Conservation (phyloP, 305 asterid genomes). For the Ajuga reptans region DNA sequence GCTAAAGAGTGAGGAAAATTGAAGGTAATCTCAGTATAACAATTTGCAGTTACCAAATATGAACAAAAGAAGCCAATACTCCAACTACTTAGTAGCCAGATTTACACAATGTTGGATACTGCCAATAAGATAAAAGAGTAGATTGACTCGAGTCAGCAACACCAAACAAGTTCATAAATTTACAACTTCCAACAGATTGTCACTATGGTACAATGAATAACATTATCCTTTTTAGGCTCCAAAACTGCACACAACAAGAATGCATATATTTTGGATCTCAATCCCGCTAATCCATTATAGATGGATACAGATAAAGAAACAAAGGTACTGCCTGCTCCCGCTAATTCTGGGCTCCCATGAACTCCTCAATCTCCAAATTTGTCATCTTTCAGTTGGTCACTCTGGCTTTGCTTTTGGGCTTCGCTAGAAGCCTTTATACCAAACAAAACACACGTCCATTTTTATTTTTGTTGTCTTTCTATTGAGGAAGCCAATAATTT, state of each 20-base stretch:
- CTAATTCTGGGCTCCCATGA: not conserved
- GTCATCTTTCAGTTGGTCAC: not conserved
- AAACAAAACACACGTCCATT: not conserved
- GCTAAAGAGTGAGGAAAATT: slow-evolving; percentile 19
- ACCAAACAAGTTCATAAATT: not conserved
- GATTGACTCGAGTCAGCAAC: not conserved
- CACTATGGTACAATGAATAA: not conserved
- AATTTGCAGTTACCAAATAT: not conserved
- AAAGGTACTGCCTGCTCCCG: not conserved
- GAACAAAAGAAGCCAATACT: not conserved
- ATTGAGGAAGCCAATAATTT: no score
- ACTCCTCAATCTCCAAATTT: not conserved
- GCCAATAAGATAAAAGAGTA: not conserved
- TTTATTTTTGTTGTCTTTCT: no score
- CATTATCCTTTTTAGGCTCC: not conserved
- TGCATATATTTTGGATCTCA: not conserved
- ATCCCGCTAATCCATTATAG: not conserved
- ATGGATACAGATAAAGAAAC: not conserved
- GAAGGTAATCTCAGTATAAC: not conserved
- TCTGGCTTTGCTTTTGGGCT: not conserved
- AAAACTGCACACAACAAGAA: not conserved
- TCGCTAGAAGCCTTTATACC: not conserved
- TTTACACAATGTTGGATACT: not conserved
- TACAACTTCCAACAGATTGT: not conserved
- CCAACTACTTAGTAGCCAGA: not conserved